Conservation (phyloP, 495 filamentous ascomycete species). For the Tuber brumale region DNA sequence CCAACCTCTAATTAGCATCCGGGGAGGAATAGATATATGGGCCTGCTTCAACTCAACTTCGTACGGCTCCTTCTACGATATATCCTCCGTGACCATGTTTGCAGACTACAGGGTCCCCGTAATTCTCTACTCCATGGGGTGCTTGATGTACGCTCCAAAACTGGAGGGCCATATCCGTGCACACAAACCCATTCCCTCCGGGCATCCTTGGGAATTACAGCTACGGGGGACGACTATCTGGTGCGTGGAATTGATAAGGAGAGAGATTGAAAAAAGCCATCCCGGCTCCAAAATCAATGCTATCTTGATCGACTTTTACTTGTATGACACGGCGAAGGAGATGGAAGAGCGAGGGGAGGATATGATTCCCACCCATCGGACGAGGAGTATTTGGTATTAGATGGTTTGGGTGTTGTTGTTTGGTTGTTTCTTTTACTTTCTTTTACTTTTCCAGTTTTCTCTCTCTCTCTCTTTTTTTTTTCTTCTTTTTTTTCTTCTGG, state of each 20-base stretch:
- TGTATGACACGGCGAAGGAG: slow-evolving; percentile 89
- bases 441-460: background rate
- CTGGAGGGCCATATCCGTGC: slow-evolving; percentile 62
- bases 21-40: slow-evolving; percentile 62
- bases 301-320: slow-evolving; percentile 89
- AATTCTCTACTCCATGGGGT: slow-evolving; percentile 78
- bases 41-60: slow-evolving; percentile 78
- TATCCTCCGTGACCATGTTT: slow-evolving; percentile 95
- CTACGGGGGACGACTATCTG: slow-evolving; percentile 84
- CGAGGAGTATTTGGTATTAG: slow-evolving; percentile 92
- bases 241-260: slow-evolving; percentile 81
- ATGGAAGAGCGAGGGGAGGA: slow-evolving; percentile 58
- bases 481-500: background rate
- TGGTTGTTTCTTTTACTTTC: background rate
- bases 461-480: too few relatives aligned
- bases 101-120: slow-evolving; percentile 96
- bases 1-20: background rate
- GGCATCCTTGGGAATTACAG: slow-evolving; percentile 78
- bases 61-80: slow-evolving; percentile 81
- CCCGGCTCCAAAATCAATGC: slow-evolving; percentile 52
- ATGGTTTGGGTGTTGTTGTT: background rate
- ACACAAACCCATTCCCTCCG: slow-evolving; percentile 58
- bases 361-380: slow-evolving; percentile 81
- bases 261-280: slow-evolving; percentile 69
- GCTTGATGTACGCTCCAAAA: slow-evolving; percentile 72